These are phyloP conservation scores for Russula ochroleuca DNA, from an alignment of 768 basidiomycete species.

Conservation along the genomic window DNA sequence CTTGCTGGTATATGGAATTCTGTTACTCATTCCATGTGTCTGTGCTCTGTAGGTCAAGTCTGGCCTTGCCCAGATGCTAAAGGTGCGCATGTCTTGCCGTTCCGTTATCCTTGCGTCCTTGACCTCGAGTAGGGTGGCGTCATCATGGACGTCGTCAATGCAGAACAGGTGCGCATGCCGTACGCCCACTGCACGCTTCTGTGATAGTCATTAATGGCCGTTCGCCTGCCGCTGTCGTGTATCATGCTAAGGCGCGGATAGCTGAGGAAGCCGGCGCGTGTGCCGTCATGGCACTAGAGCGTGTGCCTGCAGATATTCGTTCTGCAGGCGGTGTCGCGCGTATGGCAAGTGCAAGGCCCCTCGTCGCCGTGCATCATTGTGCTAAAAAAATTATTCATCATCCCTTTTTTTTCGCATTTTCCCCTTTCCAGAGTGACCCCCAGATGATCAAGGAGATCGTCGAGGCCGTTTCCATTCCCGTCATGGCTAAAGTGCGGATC, in stretches of 20 bases:
- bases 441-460: constrained; percentile 96
- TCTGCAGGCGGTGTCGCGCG: constrained; percentile 89
- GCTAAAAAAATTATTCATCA: neutral
- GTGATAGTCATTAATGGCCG: constrained; percentile 28
- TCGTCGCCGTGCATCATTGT: neutral
- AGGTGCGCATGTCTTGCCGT: constrained; percentile 45
- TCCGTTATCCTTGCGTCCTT: constrained; percentile 17
- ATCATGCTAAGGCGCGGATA: constrained; percentile 67
- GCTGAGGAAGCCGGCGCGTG: constrained; percentile 97
- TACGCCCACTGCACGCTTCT: neutral
- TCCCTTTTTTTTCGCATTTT: neutral
- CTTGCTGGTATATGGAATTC: neutral
- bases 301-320: constrained; percentile 94
- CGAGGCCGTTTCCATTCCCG: constrained; percentile 91
- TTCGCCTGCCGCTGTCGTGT: constrained; percentile 18
- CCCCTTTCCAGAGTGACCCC: constrained; percentile 71
- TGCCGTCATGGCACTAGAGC: constrained; percentile 95
- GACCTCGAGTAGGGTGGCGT: constrained; percentile 59
- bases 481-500: constrained; percentile 95
- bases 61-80: constrained; percentile 95
- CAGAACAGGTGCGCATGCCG: constrained; percentile 47
- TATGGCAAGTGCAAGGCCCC: constrained; percentile 59
- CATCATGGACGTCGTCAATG: constrained; percentile 94
- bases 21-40: constrained; percentile 18
- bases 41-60: constrained; percentile 67